Evolutionary conservation across 192 early-diverging fungal species (phyloP).

Genomic region (Coemansia sp.): DNA sequence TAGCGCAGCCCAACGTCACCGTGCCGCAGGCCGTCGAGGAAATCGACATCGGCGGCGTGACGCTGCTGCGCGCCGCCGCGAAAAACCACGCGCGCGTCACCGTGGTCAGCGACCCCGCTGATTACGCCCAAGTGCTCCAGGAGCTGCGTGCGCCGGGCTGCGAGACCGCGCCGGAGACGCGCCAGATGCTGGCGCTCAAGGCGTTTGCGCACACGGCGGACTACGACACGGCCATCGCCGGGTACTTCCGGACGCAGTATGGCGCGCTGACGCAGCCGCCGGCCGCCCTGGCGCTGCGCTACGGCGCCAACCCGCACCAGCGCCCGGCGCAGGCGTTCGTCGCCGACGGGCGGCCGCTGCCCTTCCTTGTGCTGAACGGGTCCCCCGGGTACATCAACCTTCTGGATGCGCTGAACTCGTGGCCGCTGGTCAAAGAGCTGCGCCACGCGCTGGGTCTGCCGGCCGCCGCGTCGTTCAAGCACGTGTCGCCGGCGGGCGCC

Average conservation of each 20-base stretch:
- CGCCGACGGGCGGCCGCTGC: conserved; percentile 68
- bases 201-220: conserved; percentile 95
- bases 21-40: conserved; percentile 96
- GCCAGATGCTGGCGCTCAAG: conserved; percentile 85
- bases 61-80: conserved; percentile 94
- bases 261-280: conserved; percentile 55
- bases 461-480: conserved; percentile 98
- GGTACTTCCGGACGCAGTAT: conserved; percentile 95
- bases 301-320: conserved; percentile 99
- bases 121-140: conserved; percentile 76
- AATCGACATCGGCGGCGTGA: conserved; percentile 98
- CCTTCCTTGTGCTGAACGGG: conserved; percentile 87
- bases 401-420: conserved; percentile 94
- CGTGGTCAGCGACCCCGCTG: conserved; percentile 88
- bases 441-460: conserved; percentile 78
- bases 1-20: conserved; percentile 84
- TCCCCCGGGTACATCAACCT: conserved; percentile 98
- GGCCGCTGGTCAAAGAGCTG: conserved; percentile 98
- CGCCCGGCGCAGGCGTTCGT: conserved; percentile 93
- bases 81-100: conserved; percentile 98
- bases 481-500: conserved; percentile 97
- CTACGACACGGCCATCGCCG: conserved; percentile 92
- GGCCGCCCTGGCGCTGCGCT: conserved; percentile 81
- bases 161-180: conserved; percentile 73
- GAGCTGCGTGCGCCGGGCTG: conserved; percentile 71